Conservation (phyloP, 2,329 filamentous ascomycete genomes). For the Alternaria solani region DNA sequence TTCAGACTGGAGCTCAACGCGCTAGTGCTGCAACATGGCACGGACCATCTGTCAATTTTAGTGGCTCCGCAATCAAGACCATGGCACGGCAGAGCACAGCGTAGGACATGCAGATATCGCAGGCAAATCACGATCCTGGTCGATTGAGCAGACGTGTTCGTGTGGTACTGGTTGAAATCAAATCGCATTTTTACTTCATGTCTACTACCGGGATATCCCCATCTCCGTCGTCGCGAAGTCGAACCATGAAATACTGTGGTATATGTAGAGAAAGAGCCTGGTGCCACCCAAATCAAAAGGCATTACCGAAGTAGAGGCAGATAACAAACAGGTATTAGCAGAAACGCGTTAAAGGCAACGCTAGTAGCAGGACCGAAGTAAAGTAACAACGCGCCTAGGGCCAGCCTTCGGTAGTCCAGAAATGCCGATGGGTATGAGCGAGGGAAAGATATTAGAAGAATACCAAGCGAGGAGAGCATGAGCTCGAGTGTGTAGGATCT, state of each 20-base stretch:
- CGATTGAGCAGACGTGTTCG: constrained; percentile 23
- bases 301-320: constrained; percentile 24
- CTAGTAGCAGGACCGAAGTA: constrained; percentile 35
- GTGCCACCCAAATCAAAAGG: constrained; percentile 24
- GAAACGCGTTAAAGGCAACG: constrained; percentile 26
- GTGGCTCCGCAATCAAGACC: not conserved
- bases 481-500: constrained; percentile 46
- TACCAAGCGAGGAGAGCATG: constrained; percentile 42
- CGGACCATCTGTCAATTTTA: constrained; percentile 15
- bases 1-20: constrained; percentile 8
- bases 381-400: constrained; percentile 44
- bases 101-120: not conserved
- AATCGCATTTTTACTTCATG: constrained; percentile 23
- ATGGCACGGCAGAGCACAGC: not conserved
- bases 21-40: constrained; percentile 9
- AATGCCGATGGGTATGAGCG: constrained; percentile 48
- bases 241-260: constrained; percentile 46
- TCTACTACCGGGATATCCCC: constrained; percentile 30
- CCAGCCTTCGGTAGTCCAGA: constrained; percentile 50
- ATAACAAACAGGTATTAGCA: constrained; percentile 40
- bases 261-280: constrained; percentile 44
- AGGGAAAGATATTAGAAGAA: constrained; percentile 49
- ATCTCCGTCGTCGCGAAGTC: constrained; percentile 31
- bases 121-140: not conserved
- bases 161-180: constrained; percentile 36